A percentile compares a stretch with the other conserved stretches of the same genome.
Evolutionary conservation across 2,329 filamentous ascomycete species (phyloP).

Genomic region (Parastagonospora nodorum): DNA sequence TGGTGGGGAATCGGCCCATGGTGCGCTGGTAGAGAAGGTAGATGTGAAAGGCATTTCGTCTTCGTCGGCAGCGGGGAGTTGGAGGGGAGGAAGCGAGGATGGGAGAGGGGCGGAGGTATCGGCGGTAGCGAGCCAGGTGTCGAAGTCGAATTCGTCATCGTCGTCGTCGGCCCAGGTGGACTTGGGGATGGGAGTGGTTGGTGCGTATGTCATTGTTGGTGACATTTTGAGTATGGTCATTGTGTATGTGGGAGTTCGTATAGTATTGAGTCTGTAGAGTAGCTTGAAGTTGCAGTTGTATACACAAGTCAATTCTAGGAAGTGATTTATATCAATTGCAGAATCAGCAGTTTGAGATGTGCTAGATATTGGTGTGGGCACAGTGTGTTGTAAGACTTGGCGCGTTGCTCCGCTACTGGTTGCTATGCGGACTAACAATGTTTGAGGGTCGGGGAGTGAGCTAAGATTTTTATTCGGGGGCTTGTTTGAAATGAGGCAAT

Average conservation of each 20-base stretch:
- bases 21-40: neutral
- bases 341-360: too few relatives aligned
- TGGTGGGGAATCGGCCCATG: neutral
- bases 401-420: too few relatives aligned
- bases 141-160: conserved; percentile 23
- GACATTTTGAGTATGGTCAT: neutral
- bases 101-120: conserved; percentile 15
- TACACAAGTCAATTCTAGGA: too few relatives aligned
- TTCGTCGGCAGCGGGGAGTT: neutral
- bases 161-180: conserved; percentile 33
- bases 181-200: neutral
- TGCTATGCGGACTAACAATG: too few relatives aligned
- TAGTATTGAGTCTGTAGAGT: neutral
- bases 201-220: neutral
- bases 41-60: neutral
- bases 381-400: too few relatives aligned
- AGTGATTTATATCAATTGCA: too few relatives aligned
- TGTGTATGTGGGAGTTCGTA: neutral
- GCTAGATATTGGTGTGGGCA: too few relatives aligned
- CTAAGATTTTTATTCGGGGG: too few relatives aligned
- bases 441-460: too few relatives aligned
- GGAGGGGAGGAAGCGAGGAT: conserved; percentile 10
- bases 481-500: too few relatives aligned
- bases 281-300: neutral
- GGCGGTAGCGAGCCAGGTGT: conserved; percentile 16